Percentiles rank a stretch among this genome's conserved stretches.
Evolutionary conservation across 441 rosid species (phyloP).

Genomic region (Populus tomentosa): DNA sequence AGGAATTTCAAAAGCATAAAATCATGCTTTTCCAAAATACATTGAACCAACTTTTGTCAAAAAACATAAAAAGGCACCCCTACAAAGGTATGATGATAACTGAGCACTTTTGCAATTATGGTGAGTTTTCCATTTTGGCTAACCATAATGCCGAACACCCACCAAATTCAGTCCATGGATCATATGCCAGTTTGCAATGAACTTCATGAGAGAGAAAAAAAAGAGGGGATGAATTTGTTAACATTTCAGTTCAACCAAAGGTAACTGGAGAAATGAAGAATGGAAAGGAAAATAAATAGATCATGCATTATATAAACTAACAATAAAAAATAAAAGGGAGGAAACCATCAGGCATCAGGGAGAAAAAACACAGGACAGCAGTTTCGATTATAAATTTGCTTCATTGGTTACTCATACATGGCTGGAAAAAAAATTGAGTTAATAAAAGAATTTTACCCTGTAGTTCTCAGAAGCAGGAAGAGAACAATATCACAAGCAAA

Average conservation of each 20-base stretch:
- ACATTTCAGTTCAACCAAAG: not conserved
- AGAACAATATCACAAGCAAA: slow-evolving; percentile 25
- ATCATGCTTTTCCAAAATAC: not conserved
- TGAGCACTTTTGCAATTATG: not conserved
- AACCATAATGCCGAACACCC: not conserved
- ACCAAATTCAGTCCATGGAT: not conserved
- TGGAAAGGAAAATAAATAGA: slow-evolving; percentile 1
- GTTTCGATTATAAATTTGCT: slow-evolving; percentile 20
- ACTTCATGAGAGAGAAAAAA: not conserved
- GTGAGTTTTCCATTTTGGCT: not conserved
- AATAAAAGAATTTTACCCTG: slow-evolving; percentile 40
- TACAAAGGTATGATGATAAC: not conserved
- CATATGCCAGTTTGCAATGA: not conserved
- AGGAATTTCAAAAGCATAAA: not conserved
- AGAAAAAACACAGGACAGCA: not conserved
- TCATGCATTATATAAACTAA: not conserved
- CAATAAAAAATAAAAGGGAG: not conserved
- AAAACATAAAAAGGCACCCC: not conserved
- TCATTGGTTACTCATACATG: slow-evolving; percentile 24
- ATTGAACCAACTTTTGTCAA: not conserved
- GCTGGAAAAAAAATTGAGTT: slow-evolving; percentile 17
- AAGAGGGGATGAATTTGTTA: not conserved
- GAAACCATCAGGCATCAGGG: not conserved
- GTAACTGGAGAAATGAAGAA: not conserved
- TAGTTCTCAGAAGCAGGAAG: slow-evolving; percentile 25